Evolutionary conservation across 2,329 filamentous ascomycete species (phyloP).

Genomic region (Fusarium nodosum): DNA sequence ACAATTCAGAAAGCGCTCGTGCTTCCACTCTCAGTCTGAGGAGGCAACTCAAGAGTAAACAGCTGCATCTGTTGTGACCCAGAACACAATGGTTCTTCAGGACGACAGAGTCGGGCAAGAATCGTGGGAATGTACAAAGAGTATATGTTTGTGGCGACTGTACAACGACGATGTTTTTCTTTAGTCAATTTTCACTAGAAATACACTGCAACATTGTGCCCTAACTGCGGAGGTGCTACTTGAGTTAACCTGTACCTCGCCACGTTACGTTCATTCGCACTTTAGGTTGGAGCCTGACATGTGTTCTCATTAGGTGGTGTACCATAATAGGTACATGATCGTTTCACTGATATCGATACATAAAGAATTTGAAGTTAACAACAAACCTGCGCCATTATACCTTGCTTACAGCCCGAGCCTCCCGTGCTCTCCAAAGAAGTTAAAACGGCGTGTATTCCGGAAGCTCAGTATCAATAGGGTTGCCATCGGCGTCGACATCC

Average conservation of each 20-base stretch:
- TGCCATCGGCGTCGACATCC: slow-evolving; percentile 59
- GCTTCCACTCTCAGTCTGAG: slow-evolving; percentile 15
- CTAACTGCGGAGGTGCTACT: background rate
- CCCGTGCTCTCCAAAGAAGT: background rate
- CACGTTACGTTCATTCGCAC: background rate
- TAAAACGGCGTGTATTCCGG: slow-evolving; percentile 21
- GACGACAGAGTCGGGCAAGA: slow-evolving; percentile 9
- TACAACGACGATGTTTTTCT: slow-evolving; percentile 43
- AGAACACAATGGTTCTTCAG: background rate
- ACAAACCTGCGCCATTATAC: background rate
- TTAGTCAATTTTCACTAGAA: slow-evolving; percentile 44
- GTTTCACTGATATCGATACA: background rate
- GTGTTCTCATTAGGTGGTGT: background rate
- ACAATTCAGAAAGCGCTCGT: slow-evolving; percentile 12
- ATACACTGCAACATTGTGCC: slow-evolving; percentile 35
- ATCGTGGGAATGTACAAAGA: slow-evolving; percentile 42
- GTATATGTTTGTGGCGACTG: slow-evolving; percentile 45
- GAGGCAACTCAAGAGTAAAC: slow-evolving; percentile 11
- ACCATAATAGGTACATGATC: too few species aligned
- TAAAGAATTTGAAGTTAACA: background rate
- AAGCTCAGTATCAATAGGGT: slow-evolving; percentile 56
- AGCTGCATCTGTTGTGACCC: slow-evolving; percentile 4
- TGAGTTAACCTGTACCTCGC: background rate
- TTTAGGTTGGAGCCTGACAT: background rate
- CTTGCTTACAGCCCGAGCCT: background rate